Evolutionary conservation across 192 early-diverging fungal species (phyloP), one percentile per base, ranked within the genome.

Genomic region (Entomortierella parvispora): DNA sequence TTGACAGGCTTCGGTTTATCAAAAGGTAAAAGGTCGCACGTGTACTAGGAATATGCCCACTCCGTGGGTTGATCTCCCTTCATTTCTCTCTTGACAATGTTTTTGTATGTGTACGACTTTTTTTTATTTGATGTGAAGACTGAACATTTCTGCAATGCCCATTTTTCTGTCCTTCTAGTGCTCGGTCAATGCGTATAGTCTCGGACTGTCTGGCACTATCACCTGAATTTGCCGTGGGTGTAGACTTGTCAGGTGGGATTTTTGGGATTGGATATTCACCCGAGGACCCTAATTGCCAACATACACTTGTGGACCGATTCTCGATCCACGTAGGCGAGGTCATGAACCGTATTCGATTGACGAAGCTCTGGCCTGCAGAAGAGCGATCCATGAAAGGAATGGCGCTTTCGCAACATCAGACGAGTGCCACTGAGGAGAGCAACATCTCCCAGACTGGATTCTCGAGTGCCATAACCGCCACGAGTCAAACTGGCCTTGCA

Each of bases 211-310:
- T 77, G 7, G 74, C 74, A 3, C 32, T 77, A 4, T 68, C 74
- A 20, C 37, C 65, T 34, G 66, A 77, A n/a, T 53, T 64, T 12
- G 74, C 66, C 14, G 52, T 77, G 18, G 66, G 74, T 3, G 52
- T 53, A 1, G 74, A 77, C 34, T 56, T 68, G 48, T 42, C 42
- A 33, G 74, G 74, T 22, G 48, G 60, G 5, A 64, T 77, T 9
- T 77, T 77, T 58, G 74, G 74, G 4, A 44, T 77, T 10, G 74
- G 74, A 33, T 77, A 77, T 46, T 58, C 65, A 20, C 40, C 26
- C 52, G 70, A 60, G 11, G 53, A 65, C 37, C 62, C 70, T 12
- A 59, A 33, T 12, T 65, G 49, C 26, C 74, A 77, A 15, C 43
- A 59, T 29, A 58, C 74, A 7, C 65, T 77, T 12, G 43, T 68